Base-by-base conservation (phyloP, 768 basidiomycete genomes). In the Russula abietina region DNA sequence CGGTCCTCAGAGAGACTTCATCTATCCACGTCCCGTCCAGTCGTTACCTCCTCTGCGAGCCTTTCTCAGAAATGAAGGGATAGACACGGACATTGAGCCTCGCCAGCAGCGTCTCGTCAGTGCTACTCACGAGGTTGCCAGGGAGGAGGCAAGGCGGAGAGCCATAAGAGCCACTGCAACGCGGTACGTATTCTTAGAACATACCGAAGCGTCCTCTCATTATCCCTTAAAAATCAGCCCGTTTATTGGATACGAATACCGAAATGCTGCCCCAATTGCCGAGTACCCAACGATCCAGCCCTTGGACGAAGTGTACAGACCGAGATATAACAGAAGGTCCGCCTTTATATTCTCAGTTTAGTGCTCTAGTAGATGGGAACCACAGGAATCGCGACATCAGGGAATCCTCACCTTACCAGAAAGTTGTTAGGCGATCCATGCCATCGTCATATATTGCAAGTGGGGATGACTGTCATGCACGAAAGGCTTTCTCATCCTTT, bases 31-130 rank as follows among this genome's bases (percentile, higher is more conserved):
- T 6, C 51, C 59, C 11, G 57, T 57, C 41, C 64, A 66, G 53
- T 59, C 66, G 17, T 38, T 67, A n/a, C 66, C 66, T 28, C 60
- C 66, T 0, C 59, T 67, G 36, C 66, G 66, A 41, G 64, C 43
- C 16, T 61, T 67, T 48, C 64, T 67, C 24, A 59, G 63, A 53
- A 7, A 48, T 10, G 53, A 61, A 38, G 66, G 66, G 19, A 57
- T 67, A 11, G 55, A 54, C 32, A 24, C 64, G 11, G 59, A 58
- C 33, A 65, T 65, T n/a, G 57, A 55, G 1, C 28, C 22, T 28
- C 60, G 53, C 54, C 59, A 48, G 26, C 50, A 55, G 6, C 26
- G 32, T n/a, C 36, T n/a, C 53, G n/a, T 55, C 32, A 52, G 48
- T 38, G 2, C 49, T n/a, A 41, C 59, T 10, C 66, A 52, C 45